A percentile compares a stretch with the other conserved stretches of the same genome.
Conservation (phyloP, 768 basidiomycete genomes). For the Hypsizygus marmoreus region DNA sequence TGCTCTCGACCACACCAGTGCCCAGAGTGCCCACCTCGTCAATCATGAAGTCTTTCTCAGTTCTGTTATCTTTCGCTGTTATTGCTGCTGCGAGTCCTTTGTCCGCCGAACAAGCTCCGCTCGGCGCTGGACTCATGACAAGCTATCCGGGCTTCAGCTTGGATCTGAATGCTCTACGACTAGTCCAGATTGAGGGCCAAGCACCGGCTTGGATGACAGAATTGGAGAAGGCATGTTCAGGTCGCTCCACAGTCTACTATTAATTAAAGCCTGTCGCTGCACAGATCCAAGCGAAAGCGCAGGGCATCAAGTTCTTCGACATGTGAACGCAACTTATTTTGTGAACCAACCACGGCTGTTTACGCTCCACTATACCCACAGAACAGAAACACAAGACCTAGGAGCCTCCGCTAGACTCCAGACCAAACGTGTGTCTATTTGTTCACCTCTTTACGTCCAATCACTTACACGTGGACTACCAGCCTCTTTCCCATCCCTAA, state of each 20-base stretch:
- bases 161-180: slow-evolving; percentile 69
- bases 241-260: not conserved
- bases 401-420: slow-evolving; percentile 41
- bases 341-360: slow-evolving; percentile 6
- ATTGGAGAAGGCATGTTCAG: slow-evolving; percentile 70
- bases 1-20: not conserved
- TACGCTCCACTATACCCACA: slow-evolving; percentile 30
- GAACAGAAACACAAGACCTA: slow-evolving; percentile 75
- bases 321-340: slow-evolving; percentile 50
- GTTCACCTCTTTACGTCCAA: slow-evolving; percentile 13
- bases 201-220: slow-evolving; percentile 83
- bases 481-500: slow-evolving; percentile 61
- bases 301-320: slow-evolving; percentile 85
- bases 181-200: slow-evolving; percentile 75
- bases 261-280: slow-evolving; percentile 12
- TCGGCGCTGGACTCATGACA: slow-evolving; percentile 28
- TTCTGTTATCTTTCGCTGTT: slow-evolving; percentile 47
- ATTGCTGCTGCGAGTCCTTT: slow-evolving; percentile 44
- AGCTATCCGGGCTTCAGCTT: slow-evolving; percentile 64
- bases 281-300: slow-evolving; percentile 77
- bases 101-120: slow-evolving; percentile 38
- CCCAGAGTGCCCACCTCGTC: not conserved
- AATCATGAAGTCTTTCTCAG: slow-evolving; percentile 51
- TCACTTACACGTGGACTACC: slow-evolving; percentile 23
- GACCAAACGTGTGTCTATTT: slow-evolving; percentile 37